phyloP scores from a whole-genome alignment of 2,329 filamentous ascomycete genomes.

The Penicillium sp. region DNA sequence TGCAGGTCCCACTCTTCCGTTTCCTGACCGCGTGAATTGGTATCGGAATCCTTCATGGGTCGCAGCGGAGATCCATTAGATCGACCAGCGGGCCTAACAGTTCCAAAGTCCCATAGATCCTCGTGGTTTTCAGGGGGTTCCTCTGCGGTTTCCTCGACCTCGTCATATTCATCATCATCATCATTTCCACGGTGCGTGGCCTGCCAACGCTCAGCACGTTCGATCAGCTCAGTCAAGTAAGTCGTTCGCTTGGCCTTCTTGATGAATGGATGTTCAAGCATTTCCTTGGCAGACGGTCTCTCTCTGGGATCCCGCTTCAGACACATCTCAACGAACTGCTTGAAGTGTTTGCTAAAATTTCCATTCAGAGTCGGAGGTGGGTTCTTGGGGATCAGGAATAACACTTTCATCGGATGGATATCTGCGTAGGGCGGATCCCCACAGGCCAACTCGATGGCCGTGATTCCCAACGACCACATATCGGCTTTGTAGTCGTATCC shows the following conservation, averaged over 20 bases:
- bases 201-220: constrained; percentile 85
- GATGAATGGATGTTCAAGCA: constrained; percentile 89
- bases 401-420: constrained; percentile 97
- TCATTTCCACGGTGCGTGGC: constrained; percentile 71
- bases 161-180: constrained; percentile 65
- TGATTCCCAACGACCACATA: constrained; percentile 96
- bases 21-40: constrained; percentile 70
- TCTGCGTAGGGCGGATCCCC: constrained; percentile 94
- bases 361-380: constrained; percentile 80
- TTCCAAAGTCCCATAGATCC: constrained; percentile 98
- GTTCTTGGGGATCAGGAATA: constrained; percentile 96
- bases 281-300: constrained; percentile 80
- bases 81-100: constrained; percentile 79
- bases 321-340: constrained; percentile 83
- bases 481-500: constrained; percentile 98
- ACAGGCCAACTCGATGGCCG: constrained; percentile 85
- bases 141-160: constrained; percentile 41
- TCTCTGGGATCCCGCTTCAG: constrained; percentile 88
- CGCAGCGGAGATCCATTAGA: constrained; percentile 61
- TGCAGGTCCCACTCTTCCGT: constrained; percentile 37
- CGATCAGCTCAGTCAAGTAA: constrained; percentile 95
- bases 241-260: constrained; percentile 90
- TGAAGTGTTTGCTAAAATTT: constrained; percentile 80
- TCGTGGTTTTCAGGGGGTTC: constrained; percentile 62
- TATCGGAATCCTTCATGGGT: constrained; percentile 78